These are phyloP conservation scores for Tolypocladium paradoxum DNA, from an alignment of 2,329 filamentous ascomycete genomes.

Conservation along the genomic window DNA sequence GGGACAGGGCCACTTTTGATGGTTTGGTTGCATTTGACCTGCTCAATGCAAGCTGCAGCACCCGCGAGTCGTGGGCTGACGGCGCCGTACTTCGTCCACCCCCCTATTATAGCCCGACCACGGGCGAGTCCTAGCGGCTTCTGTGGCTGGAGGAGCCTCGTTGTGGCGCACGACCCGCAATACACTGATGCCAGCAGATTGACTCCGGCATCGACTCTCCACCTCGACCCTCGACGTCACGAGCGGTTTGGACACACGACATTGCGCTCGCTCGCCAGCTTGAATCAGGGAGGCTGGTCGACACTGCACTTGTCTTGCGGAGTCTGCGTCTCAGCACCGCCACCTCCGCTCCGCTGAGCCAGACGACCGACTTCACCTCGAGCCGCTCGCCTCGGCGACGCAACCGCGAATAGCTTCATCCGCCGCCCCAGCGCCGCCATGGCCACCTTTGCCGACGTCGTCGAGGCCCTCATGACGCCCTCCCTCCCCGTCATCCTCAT, in stretches of 20 bases:
- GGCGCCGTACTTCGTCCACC: no score
- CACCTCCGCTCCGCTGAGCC: conserved; percentile 2
- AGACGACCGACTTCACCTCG: background rate
- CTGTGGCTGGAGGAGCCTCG: background rate
- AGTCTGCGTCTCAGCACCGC: background rate
- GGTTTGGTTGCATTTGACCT: no score
- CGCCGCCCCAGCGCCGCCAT: conserved; percentile 14
- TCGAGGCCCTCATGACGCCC: conserved; percentile 48
- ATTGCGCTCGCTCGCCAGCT: background rate
- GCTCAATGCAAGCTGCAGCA: no score
- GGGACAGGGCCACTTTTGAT: no score
- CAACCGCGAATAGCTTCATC: background rate
- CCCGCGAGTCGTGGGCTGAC: no score
- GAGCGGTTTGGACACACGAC: background rate
- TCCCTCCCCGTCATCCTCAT: conserved; percentile 52
- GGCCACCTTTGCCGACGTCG: conserved; percentile 25
- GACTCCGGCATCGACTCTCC: background rate
- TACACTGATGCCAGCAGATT: background rate
- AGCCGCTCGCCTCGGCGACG: background rate
- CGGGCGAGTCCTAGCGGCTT: no score
- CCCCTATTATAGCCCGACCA: no score
- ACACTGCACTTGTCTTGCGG: background rate
- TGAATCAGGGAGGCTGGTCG: background rate
- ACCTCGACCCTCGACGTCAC: background rate
- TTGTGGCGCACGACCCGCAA: background rate